Base-by-base conservation (phyloP, 208 protist species). In the Trichomonas gallinae region DNA sequence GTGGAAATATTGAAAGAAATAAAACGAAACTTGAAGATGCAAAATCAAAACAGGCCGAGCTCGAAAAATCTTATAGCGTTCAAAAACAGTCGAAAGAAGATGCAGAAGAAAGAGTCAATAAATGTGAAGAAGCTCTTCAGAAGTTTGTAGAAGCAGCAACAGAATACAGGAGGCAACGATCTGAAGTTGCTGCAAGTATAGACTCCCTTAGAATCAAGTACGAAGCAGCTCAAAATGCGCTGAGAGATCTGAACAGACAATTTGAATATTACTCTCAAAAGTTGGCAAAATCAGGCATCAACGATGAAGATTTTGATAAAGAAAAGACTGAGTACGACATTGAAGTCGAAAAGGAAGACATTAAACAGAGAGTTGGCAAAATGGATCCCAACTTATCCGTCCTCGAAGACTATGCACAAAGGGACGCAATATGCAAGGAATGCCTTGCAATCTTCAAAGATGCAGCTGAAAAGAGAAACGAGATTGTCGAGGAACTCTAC, bases 381-480 rank as follows among this genome's bases (percentile, higher is more conserved):
- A 34, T 85, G 11, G 51, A 96, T 85, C 51, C 93, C 9, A 83
- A 83, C 42, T n/a, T 85, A 9, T 44, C 40, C 13, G 38, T 44
- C 36, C 40, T 85, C 23, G 9, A 96, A 83, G 93, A 96, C 42
- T 96, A 96, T 45, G 93, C n/a, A 44, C 46, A 81, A 48, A 85
- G 36, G 17, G 40, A 83, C 23, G 63, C 42, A 48, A 51, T 93
- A 36, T 34, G 34, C 34, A 13, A 97, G 21, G 48, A 81, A 21
- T 87, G 96, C 34, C 45, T 97, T 0, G 40, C 26, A 0, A 97
- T 98, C 23, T 97, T 98, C 11, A 97, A 98, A 2, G 85, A 42
- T 34, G 96, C 97, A 23, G 98, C 97, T 46, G 96, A 91, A 9
- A 42, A 97, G 26, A 98, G 98, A 44, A 98, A 99, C 97, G 97